Conservation (phyloP, 2,329 filamentous ascomycete species). For the Fusarium sp. region DNA sequence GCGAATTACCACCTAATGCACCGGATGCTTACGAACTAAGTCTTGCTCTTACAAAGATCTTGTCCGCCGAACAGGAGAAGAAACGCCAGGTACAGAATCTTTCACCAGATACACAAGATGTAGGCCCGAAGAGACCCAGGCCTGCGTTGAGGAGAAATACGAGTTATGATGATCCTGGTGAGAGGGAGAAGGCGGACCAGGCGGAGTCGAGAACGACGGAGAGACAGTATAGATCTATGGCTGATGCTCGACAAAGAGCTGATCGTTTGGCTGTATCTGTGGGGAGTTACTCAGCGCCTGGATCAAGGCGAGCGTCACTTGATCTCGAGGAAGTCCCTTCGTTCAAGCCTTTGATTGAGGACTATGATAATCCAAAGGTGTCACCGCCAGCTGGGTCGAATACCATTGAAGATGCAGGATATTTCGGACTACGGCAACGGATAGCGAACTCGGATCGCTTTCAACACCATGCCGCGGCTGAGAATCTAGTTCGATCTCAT, state of each 20-base stretch:
- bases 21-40: conserved; percentile 56
- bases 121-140: conserved; percentile 48
- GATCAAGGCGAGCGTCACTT: conserved; percentile 53
- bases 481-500: conserved; percentile 54
- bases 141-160: conserved; percentile 59
- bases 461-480: conserved; percentile 48
- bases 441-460: conserved; percentile 36
- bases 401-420: conserved; percentile 25
- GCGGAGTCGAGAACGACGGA: conserved; percentile 55
- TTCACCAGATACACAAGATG: conserved; percentile 34
- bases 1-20: conserved; percentile 49
- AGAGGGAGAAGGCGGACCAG: conserved; percentile 55
- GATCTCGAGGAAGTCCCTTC: conserved; percentile 46
- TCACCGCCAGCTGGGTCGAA: conserved; percentile 37
- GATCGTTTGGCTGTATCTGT: conserved; percentile 56
- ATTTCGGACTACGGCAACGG: conserved; percentile 44
- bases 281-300: conserved; percentile 54
- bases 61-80: conserved; percentile 51
- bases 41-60: conserved; percentile 54
- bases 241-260: conserved; percentile 56
- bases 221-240: conserved; percentile 56
- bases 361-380: conserved; percentile 45
- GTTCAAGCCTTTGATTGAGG: conserved; percentile 51
- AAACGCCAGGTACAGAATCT: conserved; percentile 27
- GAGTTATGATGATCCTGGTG: conserved; percentile 57